Conservation (phyloP, 306 rosid genomes). For the Argentina anserina region DNA sequence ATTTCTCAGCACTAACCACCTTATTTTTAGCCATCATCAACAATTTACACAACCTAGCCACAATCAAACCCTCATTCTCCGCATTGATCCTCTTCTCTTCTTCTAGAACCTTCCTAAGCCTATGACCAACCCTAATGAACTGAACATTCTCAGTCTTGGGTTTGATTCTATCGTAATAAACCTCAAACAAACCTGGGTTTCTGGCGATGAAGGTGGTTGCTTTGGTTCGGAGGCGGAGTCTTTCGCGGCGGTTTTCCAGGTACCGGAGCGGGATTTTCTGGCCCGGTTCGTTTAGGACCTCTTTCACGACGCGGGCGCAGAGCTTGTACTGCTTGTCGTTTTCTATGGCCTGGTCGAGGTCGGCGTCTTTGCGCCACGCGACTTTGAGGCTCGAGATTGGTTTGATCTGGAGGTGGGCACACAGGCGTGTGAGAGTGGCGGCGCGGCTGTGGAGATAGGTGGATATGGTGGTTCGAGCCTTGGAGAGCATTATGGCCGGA, state of each 20-base stretch:
- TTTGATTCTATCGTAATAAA: conserved; percentile 60
- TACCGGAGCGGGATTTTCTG: conserved; percentile 53
- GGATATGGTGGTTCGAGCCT: conserved; percentile 17
- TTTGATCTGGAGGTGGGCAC: conserved; percentile 11
- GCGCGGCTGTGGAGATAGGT: conserved; percentile 19
- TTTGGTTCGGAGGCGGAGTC: conserved; percentile 55
- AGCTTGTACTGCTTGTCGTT: conserved; percentile 56
- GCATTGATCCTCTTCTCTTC: conserved; percentile 40
- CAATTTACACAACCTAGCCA: conserved; percentile 66
- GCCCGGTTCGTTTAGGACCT: conserved; percentile 63
- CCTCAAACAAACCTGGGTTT: conserved; percentile 64
- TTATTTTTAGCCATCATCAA: conserved; percentile 73
- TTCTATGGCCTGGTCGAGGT: conserved; percentile 69
- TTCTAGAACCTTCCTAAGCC: conserved; percentile 46
- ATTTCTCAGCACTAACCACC: conserved; percentile 68
- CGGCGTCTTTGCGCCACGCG: conserved; percentile 71
- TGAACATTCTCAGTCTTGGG: conserved; percentile 61
- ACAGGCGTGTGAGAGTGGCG: not conserved
- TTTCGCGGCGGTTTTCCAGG: conserved; percentile 65
- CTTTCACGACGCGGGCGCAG: conserved; percentile 55
- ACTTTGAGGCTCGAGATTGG: conserved; percentile 72
- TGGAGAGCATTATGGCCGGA: conserved; percentile 40
- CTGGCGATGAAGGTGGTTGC: conserved; percentile 41
- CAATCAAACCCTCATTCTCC: conserved; percentile 52
- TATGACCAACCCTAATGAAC: conserved; percentile 46